A percentile compares a stretch with the other conserved stretches of the same genome.
These are phyloP conservation scores for Rubus parviflorus DNA, from an alignment of 306 rosid genomes.

Conservation along the genomic window DNA sequence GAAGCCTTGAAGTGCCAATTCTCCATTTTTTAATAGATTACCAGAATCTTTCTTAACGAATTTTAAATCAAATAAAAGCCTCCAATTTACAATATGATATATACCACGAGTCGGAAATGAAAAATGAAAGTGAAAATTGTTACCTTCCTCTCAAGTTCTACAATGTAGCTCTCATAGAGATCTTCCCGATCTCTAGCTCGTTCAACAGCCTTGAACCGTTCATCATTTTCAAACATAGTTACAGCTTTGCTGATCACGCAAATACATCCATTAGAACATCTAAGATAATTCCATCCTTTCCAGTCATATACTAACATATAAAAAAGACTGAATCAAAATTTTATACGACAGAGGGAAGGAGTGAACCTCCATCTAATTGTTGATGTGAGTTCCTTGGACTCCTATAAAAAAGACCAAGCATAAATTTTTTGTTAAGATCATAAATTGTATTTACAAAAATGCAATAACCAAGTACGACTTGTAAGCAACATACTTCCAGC, in stretches of 20 bases:
- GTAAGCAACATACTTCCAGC: constrained; percentile 80
- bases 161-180: constrained; percentile 94
- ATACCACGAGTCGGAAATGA: not conserved
- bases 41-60: not conserved
- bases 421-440: constrained; percentile 1
- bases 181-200: constrained; percentile 85
- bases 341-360: constrained; percentile 26
- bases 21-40: not conserved
- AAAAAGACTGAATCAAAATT: constrained; percentile 15
- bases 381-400: constrained; percentile 88
- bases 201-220: constrained; percentile 89
- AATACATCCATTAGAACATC: constrained; percentile 30
- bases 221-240: constrained; percentile 87
- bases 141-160: constrained; percentile 98
- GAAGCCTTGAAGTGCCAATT: not conserved
- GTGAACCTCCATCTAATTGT: constrained; percentile 90
- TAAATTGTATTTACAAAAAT: not conserved
- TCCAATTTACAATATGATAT: constrained; percentile 13
- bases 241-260: constrained; percentile 79
- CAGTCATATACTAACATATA: not conserved
- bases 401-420: constrained; percentile 53
- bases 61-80: constrained; percentile 3
- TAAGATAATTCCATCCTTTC: constrained; percentile 9
- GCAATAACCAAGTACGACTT: not conserved
- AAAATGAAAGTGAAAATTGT: constrained; percentile 19